Base-by-base conservation (phyloP, 2,329 filamentous ascomycete genomes). In the Tolypocladium amazonense region DNA sequence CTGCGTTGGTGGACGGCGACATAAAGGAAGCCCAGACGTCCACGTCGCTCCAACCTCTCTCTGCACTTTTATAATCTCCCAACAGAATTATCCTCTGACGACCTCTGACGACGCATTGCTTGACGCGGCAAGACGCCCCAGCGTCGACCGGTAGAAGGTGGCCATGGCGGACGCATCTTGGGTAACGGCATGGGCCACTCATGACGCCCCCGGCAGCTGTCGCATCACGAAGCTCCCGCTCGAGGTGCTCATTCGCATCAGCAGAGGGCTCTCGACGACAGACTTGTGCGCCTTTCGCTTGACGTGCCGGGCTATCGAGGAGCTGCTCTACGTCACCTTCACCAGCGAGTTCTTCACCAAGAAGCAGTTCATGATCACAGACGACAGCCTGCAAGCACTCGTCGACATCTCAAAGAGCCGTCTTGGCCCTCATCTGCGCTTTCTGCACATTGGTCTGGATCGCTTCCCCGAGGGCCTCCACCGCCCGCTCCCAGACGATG, bases 281-380 rank as follows among this genome's bases (percentile, higher is more conserved):
- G 84, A 88, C 9, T 77, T 87, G 23, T 76, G 79, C 60, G 68
- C 71, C 15, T 68, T 88, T 9, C 84, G 86, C 8, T 71, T 79
- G 20, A 77, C 77, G 3, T 86, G 83, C 73, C 82, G 79, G 59
- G 69, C 74, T 23, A 67, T 85, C 15, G 84, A 88, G 67, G 71
- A 71, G 25, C 72, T 75, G 1, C 73, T 87, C 15, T 82, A 83
- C 69, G 73, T 77, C 56, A 75, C 75, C 39, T 88, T 88, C 64
- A 75, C 79, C 35, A 74, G 74, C 30, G 84, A 87, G 63, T 89
- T 86, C 75, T 89, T 89, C 71, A 76, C 74, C 57, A 84, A 83
- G 69, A 83, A 81, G 65, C 85, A 88, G 66, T 89, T 88, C 71
- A 85, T 87, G 81, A 67, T 87, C 58, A 80, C 79, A 1, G 73